phyloP scores from a whole-genome alignment of 306 rosid species.

The Prunus mongolica region DNA sequence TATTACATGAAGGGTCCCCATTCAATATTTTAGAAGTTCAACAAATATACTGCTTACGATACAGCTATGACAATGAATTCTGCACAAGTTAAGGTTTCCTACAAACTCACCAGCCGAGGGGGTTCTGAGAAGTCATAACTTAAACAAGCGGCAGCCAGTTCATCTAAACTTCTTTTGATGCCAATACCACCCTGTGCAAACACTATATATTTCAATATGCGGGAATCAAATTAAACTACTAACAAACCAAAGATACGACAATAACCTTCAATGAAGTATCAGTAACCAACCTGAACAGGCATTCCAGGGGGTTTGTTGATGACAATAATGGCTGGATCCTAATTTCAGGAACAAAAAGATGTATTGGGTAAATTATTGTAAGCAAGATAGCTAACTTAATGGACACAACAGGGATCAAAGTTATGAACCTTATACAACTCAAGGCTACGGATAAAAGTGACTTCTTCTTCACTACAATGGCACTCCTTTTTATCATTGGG shows the following conservation, averaged over 20 bases:
- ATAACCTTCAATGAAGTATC: not conserved
- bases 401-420: constrained; percentile 3
- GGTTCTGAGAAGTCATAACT: constrained; percentile 59
- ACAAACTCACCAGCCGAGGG: constrained; percentile 78
- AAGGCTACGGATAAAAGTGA: constrained; percentile 47
- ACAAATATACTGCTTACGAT: not conserved
- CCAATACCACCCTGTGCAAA: constrained; percentile 73
- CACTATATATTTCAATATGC: constrained; percentile 2
- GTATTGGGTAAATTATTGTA: not conserved
- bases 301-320: constrained; percentile 90
- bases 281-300: constrained; percentile 73
- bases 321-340: constrained; percentile 79
- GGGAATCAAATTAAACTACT: constrained; percentile 6
- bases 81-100: not conserved
- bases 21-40: not conserved
- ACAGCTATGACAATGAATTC: not conserved
- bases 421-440: constrained; percentile 63
- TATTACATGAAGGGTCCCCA: not conserved
- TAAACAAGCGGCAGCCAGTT: constrained; percentile 65
- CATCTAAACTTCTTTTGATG: constrained; percentile 75
- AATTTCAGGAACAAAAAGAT: not conserved
- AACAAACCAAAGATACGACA: not conserved
- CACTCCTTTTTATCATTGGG: constrained; percentile 29
- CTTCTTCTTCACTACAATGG: constrained; percentile 50
- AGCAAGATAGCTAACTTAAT: not conserved